Evolutionary conservation across 2,329 filamentous ascomycete genomes (phyloP).

Genomic region (Tricladium varicosporioides): DNA sequence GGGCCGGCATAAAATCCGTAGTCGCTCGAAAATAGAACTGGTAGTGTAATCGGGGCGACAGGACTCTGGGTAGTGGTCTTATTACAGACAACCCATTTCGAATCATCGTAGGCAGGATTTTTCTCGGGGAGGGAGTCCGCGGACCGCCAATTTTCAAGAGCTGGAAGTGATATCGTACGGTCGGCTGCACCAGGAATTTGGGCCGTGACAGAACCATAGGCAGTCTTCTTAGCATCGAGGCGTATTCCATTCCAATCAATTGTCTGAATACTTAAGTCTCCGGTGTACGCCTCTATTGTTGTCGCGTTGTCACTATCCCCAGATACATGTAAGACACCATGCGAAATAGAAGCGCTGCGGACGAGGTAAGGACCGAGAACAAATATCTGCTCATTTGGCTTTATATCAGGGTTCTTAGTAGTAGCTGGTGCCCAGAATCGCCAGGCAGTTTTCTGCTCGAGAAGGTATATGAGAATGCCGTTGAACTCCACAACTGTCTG

Average conservation of each 20-base stretch:
- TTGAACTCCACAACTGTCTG: constrained; percentile 48
- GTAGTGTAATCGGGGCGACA: constrained; percentile 46
- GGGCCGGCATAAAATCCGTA: constrained; percentile 52
- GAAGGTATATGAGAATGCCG: constrained; percentile 48
- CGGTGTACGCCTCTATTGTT: constrained; percentile 42
- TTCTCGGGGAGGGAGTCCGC: constrained; percentile 51
- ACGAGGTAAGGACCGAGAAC: constrained; percentile 45
- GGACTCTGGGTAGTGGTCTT: constrained; percentile 46
- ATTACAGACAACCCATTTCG: constrained; percentile 48
- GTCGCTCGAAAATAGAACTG: constrained; percentile 53
- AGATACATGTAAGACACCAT: constrained; percentile 35
- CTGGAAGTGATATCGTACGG: constrained; percentile 42
- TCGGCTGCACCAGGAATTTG: constrained; percentile 39
- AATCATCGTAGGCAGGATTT: constrained; percentile 46
- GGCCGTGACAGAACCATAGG: constrained; percentile 45
- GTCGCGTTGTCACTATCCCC: constrained; percentile 43
- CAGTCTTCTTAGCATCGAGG: constrained; percentile 37
- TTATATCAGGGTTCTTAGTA: constrained; percentile 43
- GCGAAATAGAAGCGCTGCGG: constrained; percentile 38
- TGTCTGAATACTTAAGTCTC: constrained; percentile 37
- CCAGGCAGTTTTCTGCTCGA: constrained; percentile 53
- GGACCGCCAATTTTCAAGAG: constrained; percentile 45
- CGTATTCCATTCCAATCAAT: constrained; percentile 47
- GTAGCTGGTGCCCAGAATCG: constrained; percentile 54
- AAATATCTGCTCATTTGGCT: constrained; percentile 45